A percentile compares a stretch with the other conserved stretches of the same genome.
phyloP scores from a whole-genome alignment of 768 basidiomycete genomes.

The Boletus rubescentipes region DNA sequence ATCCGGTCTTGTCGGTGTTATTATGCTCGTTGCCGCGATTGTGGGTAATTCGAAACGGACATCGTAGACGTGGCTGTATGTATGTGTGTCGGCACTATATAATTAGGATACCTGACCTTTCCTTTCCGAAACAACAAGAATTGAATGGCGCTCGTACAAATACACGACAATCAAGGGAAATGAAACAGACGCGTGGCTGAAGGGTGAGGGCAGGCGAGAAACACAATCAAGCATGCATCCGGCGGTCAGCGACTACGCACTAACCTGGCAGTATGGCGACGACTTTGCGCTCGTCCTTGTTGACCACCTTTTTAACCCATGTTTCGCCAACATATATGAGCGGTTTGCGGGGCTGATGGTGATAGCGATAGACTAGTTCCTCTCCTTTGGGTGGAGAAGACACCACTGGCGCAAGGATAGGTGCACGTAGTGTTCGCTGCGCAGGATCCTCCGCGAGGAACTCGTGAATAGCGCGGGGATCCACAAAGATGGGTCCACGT shows the following conservation, averaged over 20 bases:
- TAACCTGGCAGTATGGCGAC: too few relatives aligned
- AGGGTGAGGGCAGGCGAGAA: too few relatives aligned
- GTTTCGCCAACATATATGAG: conserved; percentile 23
- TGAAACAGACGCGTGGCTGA: too few relatives aligned
- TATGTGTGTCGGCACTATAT: neutral
- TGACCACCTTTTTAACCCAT: conserved; percentile 15
- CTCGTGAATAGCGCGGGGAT: neutral
- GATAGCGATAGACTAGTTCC: conserved; percentile 14
- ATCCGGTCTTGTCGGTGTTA: conserved; percentile 28
- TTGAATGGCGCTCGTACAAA: neutral
- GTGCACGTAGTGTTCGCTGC: conserved; percentile 4
- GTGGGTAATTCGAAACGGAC: conserved; percentile 15
- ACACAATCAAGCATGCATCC: too few relatives aligned
- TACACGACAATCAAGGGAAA: too few relatives aligned
- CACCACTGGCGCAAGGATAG: conserved; percentile 3
- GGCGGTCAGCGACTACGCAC: too few relatives aligned
- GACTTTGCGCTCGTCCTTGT: neutral
- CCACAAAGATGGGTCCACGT: conserved; percentile 19
- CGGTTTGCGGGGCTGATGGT: neutral
- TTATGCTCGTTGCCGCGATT: conserved; percentile 25
- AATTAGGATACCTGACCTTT: neutral
- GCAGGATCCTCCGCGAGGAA: conserved; percentile 4
- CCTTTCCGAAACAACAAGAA: neutral
- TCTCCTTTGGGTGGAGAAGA: conserved; percentile 16
- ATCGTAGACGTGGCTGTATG: conserved; percentile 3